Base-by-base conservation (phyloP, 306 rosid species). In the Trifolium fragiferum region DNA sequence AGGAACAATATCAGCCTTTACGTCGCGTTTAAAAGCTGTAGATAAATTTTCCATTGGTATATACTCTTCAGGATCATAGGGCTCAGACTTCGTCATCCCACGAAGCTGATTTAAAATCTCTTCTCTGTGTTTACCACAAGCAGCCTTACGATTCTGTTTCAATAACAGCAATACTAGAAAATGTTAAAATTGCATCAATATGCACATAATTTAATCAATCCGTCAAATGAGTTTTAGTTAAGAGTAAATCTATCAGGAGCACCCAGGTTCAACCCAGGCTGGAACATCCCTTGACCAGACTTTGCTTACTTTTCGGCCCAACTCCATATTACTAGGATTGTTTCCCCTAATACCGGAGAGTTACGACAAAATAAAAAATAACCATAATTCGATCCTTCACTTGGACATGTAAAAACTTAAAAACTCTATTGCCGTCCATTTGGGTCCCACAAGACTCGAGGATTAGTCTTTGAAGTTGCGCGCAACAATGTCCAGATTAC, bases 31-130 rank as follows among this genome's bases (percentile, higher is more conserved):
- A 74, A 72, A 82, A 66, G 70, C 84, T 10, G 66, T 47, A 43
- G 73, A 70, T 57, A 75, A 32, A 50, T 72, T 72, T 57, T 11
- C 75, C 2, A 79, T 71, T 49, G 72, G 84, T 80, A 70, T 19
- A 78, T 66, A 72, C 19, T 65, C 87, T 65, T 79, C 86, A 58
- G 73, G 57, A 68, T 80, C 84, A 37, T 76, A 76, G 35, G 89
- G 90, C 78, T 89, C 98, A n/a, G 61, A 81, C 82, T 82, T 89
- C 18, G 84, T 87, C 44, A 90, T 82, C 59, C 79, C 70, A 3
- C 94, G 90, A 77, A 93, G 98, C 86, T 93, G 98, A 73, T 58
- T n/a, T 21, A 89, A 83, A 76, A 89, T 84, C 78, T 93, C 95
- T 68, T 90, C 96, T 84, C 64, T 89, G 85, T 87, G 86, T 51